Base-by-base conservation (phyloP, 176 grass and related monocot species). In the Typha latifolia region DNA sequence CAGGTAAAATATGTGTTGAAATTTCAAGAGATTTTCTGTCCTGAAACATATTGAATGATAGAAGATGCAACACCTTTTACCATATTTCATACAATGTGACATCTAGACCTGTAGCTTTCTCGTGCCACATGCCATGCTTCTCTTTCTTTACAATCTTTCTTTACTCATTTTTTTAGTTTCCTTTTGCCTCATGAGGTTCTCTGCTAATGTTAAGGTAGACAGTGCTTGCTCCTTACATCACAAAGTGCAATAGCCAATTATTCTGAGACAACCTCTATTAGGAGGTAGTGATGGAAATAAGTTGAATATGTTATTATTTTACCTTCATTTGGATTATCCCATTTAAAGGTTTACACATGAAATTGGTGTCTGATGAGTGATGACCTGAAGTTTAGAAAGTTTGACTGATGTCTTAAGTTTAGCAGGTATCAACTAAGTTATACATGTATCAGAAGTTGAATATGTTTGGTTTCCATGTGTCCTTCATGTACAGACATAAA, bases 1-100 rank as follows among this genome's bases (percentile, higher is more conserved):
- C 43, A 80, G 93, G 92, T 96, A 86, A 71, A 57, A 21, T 57
- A 20, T 57, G 16, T 15, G 52, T 57, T 20, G n/a, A 56, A 56
- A 56, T 16, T 0, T 57, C 10, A 57, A 18, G 15, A 57, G 15
- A 57, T 21, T 18, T 37, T 4, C 34, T 37, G 34, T 4, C 34
- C 34, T 37, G 34, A 37, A 6, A 37, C 34, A 34, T 34, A 37
- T 57, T 18, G 19, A 57, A 20, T 20, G 19, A 5, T 57, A 20
- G 15, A 5, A 57, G 52, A 57, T 20, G 14, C 15, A 57, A 57
- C 19, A 57, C 14, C 52, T 56, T 56, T 19, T 56, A 19, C 15
- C 52, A 56, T 56, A 1, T 18, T 57, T 57, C 19, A 15, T 57
- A 20, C 52, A 57, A 20, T 57, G 14, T 57, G 19, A 26, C 19